Evolutionary conservation across 257 asterid species (phyloP).

Genomic region (Nicotiana attenuata): DNA sequence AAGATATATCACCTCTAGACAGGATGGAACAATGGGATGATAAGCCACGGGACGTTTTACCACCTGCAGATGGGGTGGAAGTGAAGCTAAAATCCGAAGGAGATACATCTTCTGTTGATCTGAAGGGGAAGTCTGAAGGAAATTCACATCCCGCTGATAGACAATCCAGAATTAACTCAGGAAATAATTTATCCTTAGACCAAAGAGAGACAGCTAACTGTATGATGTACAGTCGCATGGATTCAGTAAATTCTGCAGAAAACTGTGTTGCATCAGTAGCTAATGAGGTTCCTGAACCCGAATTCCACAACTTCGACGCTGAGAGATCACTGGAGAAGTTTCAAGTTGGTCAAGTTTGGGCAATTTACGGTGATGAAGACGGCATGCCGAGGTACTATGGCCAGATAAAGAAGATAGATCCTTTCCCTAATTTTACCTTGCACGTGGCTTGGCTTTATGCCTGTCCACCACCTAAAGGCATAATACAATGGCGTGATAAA

Average conservation of each 20-base stretch:
- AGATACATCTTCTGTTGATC: not conserved
- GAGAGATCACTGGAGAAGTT: slow-evolving; percentile 27
- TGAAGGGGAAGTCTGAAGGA: not conserved
- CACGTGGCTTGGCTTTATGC: slow-evolving; percentile 24
- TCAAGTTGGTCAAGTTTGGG: slow-evolving; percentile 38
- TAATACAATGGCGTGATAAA: slow-evolving; percentile 16
- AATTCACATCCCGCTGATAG: not conserved
- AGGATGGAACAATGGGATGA: not conserved
- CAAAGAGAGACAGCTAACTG: not conserved
- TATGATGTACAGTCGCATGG: not conserved
- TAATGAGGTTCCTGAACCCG: slow-evolving; percentile 21
- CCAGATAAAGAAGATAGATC: slow-evolving; percentile 22
- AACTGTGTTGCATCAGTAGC: not conserved
- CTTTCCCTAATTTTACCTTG: slow-evolving; percentile 12
- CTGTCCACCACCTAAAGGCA: slow-evolving; percentile 5
- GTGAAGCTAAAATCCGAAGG: not conserved
- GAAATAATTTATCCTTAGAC: not conserved
- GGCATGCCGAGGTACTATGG: slow-evolving; percentile 37
- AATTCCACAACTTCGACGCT: slow-evolving; percentile 26
- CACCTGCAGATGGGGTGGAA: not conserved
- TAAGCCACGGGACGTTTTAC: not conserved
- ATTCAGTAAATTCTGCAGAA: not conserved
- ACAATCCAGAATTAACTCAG: not conserved
- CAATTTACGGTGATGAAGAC: slow-evolving; percentile 36
- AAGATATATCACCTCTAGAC: not conserved